phyloP scores from a whole-genome alignment of 768 basidiomycete species.

The Russula dissimulans region DNA sequence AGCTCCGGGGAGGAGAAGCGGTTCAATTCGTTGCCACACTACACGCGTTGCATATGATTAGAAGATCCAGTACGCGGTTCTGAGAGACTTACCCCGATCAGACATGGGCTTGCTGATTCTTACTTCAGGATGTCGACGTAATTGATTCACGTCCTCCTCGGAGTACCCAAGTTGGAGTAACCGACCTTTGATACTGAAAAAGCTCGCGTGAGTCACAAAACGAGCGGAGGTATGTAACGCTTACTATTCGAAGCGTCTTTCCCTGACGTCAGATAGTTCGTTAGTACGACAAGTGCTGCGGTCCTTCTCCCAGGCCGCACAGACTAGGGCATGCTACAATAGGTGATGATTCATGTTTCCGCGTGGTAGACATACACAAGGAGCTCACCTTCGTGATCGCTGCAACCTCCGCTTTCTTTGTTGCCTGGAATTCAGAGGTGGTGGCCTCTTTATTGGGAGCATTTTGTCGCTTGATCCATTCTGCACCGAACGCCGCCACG shows the following conservation, averaged over 20 bases:
- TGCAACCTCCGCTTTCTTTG: background rate
- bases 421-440: background rate
- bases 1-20: background rate
- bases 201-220: background rate
- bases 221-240: background rate
- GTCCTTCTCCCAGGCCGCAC: slow-evolving; percentile 2
- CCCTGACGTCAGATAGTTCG: slow-evolving; percentile 1
- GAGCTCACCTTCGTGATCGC: background rate
- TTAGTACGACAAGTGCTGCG: slow-evolving; percentile 2
- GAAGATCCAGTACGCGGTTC: background rate
- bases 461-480: background rate
- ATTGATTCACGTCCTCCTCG: background rate
- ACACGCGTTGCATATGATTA: background rate
- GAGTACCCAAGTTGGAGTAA: background rate
- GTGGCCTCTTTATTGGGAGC: background rate
- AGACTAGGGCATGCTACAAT: slow-evolving; percentile 1
- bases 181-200: slow-evolving; percentile 4
- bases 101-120: slow-evolving; percentile 10
- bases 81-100: slow-evolving; percentile 1
- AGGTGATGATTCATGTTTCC: background rate
- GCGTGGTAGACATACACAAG: background rate
- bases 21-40: slow-evolving; percentile 10
- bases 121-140: slow-evolving; percentile 13
- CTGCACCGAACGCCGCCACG: background rate
- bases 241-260: slow-evolving; percentile 12